These are phyloP conservation scores for Yamadazyma conglobata DNA, from an alignment of 1,139 yeast species.

Conservation along the genomic window DNA sequence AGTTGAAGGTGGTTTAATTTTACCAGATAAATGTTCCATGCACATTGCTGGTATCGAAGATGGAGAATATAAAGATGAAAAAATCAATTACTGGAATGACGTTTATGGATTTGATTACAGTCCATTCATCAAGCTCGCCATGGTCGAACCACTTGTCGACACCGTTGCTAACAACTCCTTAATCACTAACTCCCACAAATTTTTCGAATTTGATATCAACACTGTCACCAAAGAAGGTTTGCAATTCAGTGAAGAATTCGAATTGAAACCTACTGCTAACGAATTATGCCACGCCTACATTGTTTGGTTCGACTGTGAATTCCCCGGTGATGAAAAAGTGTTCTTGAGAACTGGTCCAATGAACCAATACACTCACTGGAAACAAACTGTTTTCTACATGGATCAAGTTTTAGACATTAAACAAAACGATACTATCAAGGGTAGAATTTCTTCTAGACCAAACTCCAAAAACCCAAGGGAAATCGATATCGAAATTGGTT, in stretches of 20 bases:
- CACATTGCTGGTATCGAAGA: slow-evolving; percentile 94
- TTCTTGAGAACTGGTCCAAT: slow-evolving; percentile 80
- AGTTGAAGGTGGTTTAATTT: slow-evolving; percentile 81
- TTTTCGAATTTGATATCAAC: slow-evolving; percentile 84
- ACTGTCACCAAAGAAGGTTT: slow-evolving; percentile 82
- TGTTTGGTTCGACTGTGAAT: slow-evolving; percentile 93
- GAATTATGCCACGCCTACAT: slow-evolving; percentile 87
- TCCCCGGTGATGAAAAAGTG: slow-evolving; percentile 62
- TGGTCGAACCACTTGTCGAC: slow-evolving; percentile 93
- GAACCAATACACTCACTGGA: slow-evolving; percentile 89
- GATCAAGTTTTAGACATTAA: slow-evolving; percentile 76
- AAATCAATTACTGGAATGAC: slow-evolving; percentile 92
- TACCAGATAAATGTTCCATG: slow-evolving; percentile 94
- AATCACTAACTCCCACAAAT: slow-evolving; percentile 67
- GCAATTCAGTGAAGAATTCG: slow-evolving; percentile 66
- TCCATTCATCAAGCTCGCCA: slow-evolving; percentile 66
- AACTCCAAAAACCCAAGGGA: slow-evolving; percentile 80
- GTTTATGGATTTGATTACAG: slow-evolving; percentile 96
- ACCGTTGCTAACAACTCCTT: slow-evolving; percentile 77
- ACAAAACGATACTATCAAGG: slow-evolving; percentile 71
- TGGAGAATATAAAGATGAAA: slow-evolving; percentile 88
- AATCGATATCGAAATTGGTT: slow-evolving; percentile 61
- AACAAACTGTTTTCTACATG: slow-evolving; percentile 92
- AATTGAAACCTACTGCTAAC: slow-evolving; percentile 67
- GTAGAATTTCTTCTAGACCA: slow-evolving; percentile 73